Evolutionary conservation across 345 rosid genomes (phyloP).

Genomic region (Mallotus nudiflorus): DNA sequence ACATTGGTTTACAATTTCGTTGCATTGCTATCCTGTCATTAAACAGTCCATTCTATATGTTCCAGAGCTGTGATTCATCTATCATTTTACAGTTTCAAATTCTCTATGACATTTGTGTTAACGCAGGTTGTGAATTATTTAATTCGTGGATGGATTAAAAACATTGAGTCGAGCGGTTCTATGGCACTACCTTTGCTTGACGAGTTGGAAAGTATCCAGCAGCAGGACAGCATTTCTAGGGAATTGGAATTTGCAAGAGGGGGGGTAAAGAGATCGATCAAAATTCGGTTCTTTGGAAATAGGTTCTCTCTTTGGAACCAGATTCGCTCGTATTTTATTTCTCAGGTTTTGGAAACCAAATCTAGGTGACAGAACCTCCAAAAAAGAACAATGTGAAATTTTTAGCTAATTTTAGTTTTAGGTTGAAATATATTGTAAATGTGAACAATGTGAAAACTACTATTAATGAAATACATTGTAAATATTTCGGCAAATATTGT

Average conservation of each 20-base stretch:
- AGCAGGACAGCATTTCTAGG: slow-evolving; percentile 37
- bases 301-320: slow-evolving; percentile 50
- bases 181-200: slow-evolving; percentile 61
- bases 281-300: slow-evolving; percentile 50
- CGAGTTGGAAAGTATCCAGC: slow-evolving; percentile 36
- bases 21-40: too few relatives aligned
- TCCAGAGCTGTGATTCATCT: not conserved
- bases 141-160: slow-evolving; percentile 81
- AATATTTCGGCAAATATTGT: too few relatives aligned
- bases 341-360: slow-evolving; percentile 33
- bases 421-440: too few relatives aligned
- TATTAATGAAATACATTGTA: too few relatives aligned
- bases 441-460: too few relatives aligned
- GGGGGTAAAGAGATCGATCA: slow-evolving; percentile 54
- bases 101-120: slow-evolving; percentile 6
- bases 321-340: slow-evolving; percentile 39
- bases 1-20: too few relatives aligned
- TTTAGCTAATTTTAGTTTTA: not conserved
- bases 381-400: slow-evolving; percentile 14
- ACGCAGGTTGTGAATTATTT: slow-evolving; percentile 79
- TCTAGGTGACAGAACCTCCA: slow-evolving; percentile 15
- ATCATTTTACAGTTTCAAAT: not conserved
- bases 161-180: slow-evolving; percentile 63
- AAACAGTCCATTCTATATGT: not conserved
- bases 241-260: slow-evolving; percentile 71